phyloP scores from a whole-genome alignment of 176 grass and related monocot genomes.

The Pontederia paniculata region DNA sequence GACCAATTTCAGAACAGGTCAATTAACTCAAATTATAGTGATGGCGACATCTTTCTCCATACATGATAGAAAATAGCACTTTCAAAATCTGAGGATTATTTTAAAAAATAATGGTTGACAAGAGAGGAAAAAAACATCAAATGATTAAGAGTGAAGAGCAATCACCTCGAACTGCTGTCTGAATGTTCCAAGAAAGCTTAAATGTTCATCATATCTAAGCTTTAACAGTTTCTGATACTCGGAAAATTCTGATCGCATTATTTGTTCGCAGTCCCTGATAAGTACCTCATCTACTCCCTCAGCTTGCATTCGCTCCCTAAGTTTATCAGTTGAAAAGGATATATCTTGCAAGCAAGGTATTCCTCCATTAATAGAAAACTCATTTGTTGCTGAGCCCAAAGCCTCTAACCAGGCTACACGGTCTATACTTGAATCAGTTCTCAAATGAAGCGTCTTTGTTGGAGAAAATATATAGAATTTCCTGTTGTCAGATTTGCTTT shows the following conservation, averaged over 20 bases:
- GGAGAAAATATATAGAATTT: constrained; percentile 80
- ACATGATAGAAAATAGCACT: no score
- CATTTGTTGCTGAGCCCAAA: constrained; percentile 54
- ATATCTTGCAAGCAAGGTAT: constrained; percentile 25
- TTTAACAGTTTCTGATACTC: constrained; percentile 55
- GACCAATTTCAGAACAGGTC: no score
- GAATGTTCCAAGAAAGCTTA: constrained; percentile 53
- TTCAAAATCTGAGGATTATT: no score
- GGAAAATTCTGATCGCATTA: constrained; percentile 67
- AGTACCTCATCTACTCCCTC: constrained; percentile 51
- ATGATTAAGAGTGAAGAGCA: background rate
- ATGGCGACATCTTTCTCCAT: no score
- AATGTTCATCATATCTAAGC: constrained; percentile 52
- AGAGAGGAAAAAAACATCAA: background rate
- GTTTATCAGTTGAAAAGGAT: constrained; percentile 60
- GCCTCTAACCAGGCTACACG: constrained; percentile 84
- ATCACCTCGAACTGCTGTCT: constrained; percentile 59
- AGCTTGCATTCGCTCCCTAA: constrained; percentile 55
- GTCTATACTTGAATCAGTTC: constrained; percentile 59
- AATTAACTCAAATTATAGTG: no score
- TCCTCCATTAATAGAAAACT: constrained; percentile 33
- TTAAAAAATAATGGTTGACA: background rate
- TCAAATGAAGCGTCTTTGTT: constrained; percentile 70
- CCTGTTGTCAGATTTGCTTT: constrained; percentile 83
- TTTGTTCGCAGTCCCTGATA: constrained; percentile 81